Evolutionary conservation across 768 basidiomycete genomes (phyloP).

Genomic region (Mrakia blollopis): DNA sequence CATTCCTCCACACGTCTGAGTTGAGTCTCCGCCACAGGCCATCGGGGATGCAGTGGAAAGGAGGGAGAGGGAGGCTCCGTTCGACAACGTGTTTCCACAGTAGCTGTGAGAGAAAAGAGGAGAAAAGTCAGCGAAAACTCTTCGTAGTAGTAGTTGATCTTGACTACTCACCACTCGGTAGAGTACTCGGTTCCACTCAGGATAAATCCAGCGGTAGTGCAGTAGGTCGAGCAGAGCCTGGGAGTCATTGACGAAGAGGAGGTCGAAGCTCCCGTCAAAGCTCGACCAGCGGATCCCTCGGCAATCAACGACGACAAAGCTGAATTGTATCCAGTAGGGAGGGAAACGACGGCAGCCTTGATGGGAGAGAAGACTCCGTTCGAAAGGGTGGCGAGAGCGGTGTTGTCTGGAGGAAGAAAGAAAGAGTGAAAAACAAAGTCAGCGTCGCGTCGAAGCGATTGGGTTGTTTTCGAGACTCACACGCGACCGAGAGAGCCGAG

Average conservation of each 20-base stretch:
- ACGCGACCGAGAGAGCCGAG: no score
- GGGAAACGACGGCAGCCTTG: neutral
- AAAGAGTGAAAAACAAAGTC: neutral
- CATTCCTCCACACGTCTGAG: neutral
- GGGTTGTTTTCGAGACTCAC: no score
- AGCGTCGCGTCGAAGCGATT: no score
- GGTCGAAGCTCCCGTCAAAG: constrained; percentile 35
- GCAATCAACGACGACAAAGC: constrained; percentile 11
- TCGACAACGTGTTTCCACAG: constrained; percentile 48
- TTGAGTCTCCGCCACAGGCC: constrained; percentile 37
- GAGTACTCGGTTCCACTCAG: constrained; percentile 38
- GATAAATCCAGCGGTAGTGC: constrained; percentile 34
- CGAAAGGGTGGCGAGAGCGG: neutral
- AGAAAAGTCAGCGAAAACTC: neutral
- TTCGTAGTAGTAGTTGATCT: neutral
- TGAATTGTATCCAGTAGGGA: neutral
- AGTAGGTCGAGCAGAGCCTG: constrained; percentile 36
- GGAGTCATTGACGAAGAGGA: constrained; percentile 35
- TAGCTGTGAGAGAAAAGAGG: constrained; percentile 34
- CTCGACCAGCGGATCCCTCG: constrained; percentile 32
- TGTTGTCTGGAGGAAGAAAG: neutral
- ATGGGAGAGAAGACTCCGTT: neutral
- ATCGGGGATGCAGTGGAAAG: constrained; percentile 36
- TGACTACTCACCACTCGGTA: constrained; percentile 13
- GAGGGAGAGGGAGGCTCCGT: no score